Base-by-base conservation (phyloP, 1,139 yeast genomes). In the Geotrichum cucujoidarum region DNA sequence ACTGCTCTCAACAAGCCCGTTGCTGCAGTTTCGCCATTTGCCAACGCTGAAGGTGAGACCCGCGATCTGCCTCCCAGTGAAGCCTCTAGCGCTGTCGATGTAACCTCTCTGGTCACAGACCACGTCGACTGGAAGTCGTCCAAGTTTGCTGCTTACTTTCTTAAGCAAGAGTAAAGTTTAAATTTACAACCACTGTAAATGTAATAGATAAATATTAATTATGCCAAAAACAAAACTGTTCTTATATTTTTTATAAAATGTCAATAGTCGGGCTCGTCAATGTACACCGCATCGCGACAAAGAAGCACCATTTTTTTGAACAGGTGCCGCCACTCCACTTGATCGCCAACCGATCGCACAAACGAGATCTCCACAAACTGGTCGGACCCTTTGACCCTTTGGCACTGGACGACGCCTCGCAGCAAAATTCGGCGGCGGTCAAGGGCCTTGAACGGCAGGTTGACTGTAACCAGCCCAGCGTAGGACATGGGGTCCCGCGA, bases 241-340 rank as follows among this genome's bases (percentile, higher is more conserved):
- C 17, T 20, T 13, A 18, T 13, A 32, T 6, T 4, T 24, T 36
- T 16, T 20, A 38, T 24, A 30, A 10, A 10, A 24, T 27, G 4
- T 6, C 20, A 38, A 16, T 39, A 24, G 17, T 30, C 8, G 27
- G 8, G 36, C 8, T 30, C 41, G 11, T 32, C 37, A 10, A 53
- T 31, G 31, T 69, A 72, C 6, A 76, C 76, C 5, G 73, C 70
- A 43, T 78, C 81, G 56, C 80, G 72, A 54, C 83, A 77, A 17
- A 74, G 59, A 4, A 76, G 62, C 0, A 81, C 74, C 22, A 78
- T 69, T 42, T 71, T 68, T 57, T 78, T 78, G 63, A 81, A 81
- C 30, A 81, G 64, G 14, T 78, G 65, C 60, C 87, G 70, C 87
- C 87, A 81, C 60, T 81, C 86, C 37, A 81, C 60, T 0, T 86